Evolutionary conservation across 2,329 filamentous ascomycete species (phyloP).

Genomic region (Colletotrichum falcatum): DNA sequence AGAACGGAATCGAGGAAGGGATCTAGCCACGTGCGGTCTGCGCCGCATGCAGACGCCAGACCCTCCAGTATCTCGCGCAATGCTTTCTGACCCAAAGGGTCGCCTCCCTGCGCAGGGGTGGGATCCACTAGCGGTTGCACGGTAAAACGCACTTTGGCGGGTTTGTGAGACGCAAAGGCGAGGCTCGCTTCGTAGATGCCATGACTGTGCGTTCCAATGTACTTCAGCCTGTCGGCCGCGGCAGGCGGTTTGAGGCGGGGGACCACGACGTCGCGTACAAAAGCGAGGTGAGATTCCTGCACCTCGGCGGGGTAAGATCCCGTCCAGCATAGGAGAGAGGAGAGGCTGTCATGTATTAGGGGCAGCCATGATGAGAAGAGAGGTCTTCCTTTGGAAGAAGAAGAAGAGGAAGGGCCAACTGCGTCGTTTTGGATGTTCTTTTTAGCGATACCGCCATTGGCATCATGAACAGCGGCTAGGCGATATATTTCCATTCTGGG

Average conservation of each 20-base stretch:
- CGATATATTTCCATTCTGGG: slow-evolving; percentile 6
- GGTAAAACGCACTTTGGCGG: slow-evolving; percentile 23
- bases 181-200: slow-evolving; percentile 27
- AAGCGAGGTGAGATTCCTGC: slow-evolving; percentile 23
- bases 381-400: not conserved
- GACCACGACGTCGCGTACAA: slow-evolving; percentile 19
- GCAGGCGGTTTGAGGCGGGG: slow-evolving; percentile 21
- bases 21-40: slow-evolving; percentile 18
- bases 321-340: slow-evolving; percentile 22
- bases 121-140: slow-evolving; percentile 20
- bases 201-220: slow-evolving; percentile 24
- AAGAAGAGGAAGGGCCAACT: not conserved
- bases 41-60: slow-evolving; percentile 14
- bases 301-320: slow-evolving; percentile 19
- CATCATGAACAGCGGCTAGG: not conserved
- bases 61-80: slow-evolving; percentile 23
- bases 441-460: not conserved
- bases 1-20: slow-evolving; percentile 18
- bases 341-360: slow-evolving; percentile 8
- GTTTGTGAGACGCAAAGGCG: slow-evolving; percentile 18
- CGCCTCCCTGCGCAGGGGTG: not conserved
- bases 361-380: slow-evolving; percentile 20
- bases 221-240: slow-evolving; percentile 12
- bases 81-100: slow-evolving; percentile 16
- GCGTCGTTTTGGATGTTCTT: slow-evolving; percentile 25